A percentile compares a stretch with the other conserved stretches of the same genome.
Conservation (phyloP, 164 flowering plant species). For the Liriodendron chinense region DNA sequence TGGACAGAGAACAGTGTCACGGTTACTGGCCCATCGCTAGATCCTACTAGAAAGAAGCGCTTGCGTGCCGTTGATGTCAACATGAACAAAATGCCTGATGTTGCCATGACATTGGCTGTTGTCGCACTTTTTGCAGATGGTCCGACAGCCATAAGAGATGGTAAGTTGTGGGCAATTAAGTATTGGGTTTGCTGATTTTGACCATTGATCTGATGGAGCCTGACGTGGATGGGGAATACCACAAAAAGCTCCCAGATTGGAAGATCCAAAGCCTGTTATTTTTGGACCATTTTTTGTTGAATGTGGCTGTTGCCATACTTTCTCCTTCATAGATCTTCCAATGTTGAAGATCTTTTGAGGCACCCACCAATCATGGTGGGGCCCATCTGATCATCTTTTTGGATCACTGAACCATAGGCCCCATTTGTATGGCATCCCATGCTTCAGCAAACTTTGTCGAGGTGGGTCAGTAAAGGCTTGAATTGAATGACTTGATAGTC, state of each 20-base stretch:
- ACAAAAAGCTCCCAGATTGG: not conserved
- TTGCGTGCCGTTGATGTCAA: constrained; percentile 86
- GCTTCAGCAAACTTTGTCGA: no score
- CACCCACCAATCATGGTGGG: not conserved
- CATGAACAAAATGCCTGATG: constrained; percentile 99
- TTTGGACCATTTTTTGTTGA: not conserved
- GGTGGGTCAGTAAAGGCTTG: no score
- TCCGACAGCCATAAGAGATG: constrained; percentile 95
- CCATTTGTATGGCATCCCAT: no score
- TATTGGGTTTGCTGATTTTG: not conserved
- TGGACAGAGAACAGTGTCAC: constrained; percentile 98
- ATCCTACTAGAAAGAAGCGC: constrained; percentile 54
- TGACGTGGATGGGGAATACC: no score
- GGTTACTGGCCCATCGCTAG: constrained; percentile 81
- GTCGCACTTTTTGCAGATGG: constrained; percentile 98
- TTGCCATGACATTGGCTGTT: constrained; percentile 99
- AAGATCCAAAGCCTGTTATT: not conserved
- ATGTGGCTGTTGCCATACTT: not conserved
- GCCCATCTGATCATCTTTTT: not conserved
- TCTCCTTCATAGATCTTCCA: not conserved
- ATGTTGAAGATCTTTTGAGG: not conserved
- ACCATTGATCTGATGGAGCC: no score
- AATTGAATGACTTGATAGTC: not conserved
- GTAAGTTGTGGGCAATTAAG: constrained; percentile 34
- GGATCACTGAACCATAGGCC: no score